Evolutionary conservation across 805 yeast genomes (phyloP), one percentile per base, ranked within the genome.

Genomic region (Candida germanica): DNA sequence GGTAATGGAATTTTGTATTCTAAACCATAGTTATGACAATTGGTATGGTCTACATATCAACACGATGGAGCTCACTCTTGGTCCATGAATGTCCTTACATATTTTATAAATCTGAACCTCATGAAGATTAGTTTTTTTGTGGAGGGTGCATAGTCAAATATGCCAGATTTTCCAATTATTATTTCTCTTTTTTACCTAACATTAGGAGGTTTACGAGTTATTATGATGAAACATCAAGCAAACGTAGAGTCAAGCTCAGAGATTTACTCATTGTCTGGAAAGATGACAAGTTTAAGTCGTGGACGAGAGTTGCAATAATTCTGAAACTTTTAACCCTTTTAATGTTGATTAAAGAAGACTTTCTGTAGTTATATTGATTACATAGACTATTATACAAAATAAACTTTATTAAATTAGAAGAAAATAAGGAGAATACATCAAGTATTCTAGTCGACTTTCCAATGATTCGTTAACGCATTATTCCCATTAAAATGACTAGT

Each of bases 171-270:
- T 22, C 24, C 12, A n/a, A 6, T 6, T 25, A 8, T 11, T 25
- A n/a, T 12, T 8, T n/a, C 27, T 25, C 12, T 6, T 44, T 25
- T 57, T 49, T 38, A 52, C 48, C 43, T 20, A 29, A 42, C 48
- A 49, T 46, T 48, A 49, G 53, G 51, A 48, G 49, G 42, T 40
- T 31, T 31, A 28, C 33, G 47, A 39, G 46, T 46, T 24, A 54
- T 47, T 36, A 71, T 81, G 89, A 82, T 82, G 89, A 82, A 74
- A 80, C 61, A 77, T 69, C 60, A 69, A 77, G 75, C 83, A 80
- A 77, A 79, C 85, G 80, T 80, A 80, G 89, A 82, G 89, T 82
- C 89, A 82, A 82, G 89, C 88, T 82, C 89, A 72, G 86, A 81
- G 82, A 69, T 60, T 59, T 61, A 22, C 42, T 58, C 68, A 66